These are phyloP conservation scores for Tricholoma sp. DNA, from an alignment of 768 basidiomycete species.

Conservation along the genomic window DNA sequence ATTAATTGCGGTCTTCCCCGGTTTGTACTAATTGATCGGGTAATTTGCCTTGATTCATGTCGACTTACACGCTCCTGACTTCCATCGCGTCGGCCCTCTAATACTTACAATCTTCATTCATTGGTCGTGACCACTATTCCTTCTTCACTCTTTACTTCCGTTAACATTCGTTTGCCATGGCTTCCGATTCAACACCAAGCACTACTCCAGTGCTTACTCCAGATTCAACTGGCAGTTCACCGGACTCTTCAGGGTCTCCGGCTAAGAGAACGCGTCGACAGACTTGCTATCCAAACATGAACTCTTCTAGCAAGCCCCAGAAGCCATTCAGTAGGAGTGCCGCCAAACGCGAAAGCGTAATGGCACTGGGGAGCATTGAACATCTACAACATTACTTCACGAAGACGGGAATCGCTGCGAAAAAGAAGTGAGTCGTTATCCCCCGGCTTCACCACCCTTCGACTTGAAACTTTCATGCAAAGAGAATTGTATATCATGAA, in stretches of 20 bases:
- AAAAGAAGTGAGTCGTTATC: conserved; percentile 54
- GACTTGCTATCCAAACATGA: conserved; percentile 74
- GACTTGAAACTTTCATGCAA: background rate
- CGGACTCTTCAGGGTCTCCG: conserved; percentile 21
- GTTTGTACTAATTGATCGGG: background rate
- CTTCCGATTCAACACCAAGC: conserved; percentile 41
- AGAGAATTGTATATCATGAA: background rate
- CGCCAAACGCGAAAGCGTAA: conserved; percentile 89
- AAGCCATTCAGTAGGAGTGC: conserved; percentile 90
- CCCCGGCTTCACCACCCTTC: background rate
- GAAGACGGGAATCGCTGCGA: conserved; percentile 73
- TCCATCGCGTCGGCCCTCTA: background rate
- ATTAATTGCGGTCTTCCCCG: too few relatives aligned
- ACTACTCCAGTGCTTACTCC: conserved; percentile 37
- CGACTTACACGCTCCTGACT: background rate
- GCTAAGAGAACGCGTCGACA: conserved; percentile 61
- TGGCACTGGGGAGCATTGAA: conserved; percentile 93
- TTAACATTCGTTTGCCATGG: conserved; percentile 17
- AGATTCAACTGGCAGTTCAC: conserved; percentile 21
- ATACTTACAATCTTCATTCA: background rate
- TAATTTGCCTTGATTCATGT: background rate
- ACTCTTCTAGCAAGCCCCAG: conserved; percentile 62
- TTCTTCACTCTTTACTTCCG: background rate
- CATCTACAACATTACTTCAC: conserved; percentile 95
- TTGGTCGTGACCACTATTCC: background rate